Conservation (phyloP, 176 grass and related monocot species). For the Poa pratensis region DNA sequence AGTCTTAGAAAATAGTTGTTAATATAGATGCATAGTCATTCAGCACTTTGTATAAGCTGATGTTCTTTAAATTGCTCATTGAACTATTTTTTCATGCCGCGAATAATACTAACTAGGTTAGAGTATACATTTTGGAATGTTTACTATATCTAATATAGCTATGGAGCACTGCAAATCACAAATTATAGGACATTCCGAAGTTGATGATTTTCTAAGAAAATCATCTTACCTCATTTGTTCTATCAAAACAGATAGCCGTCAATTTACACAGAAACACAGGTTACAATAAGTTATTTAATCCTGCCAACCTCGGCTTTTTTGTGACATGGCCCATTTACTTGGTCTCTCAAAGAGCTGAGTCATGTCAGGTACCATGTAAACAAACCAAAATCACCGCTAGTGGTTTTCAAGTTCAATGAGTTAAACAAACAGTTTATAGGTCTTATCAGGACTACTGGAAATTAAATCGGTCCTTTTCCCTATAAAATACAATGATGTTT, state of each 20-base stretch:
- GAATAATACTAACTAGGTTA: background rate
- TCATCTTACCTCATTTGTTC: background rate
- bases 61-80: background rate
- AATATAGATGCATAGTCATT: background rate
- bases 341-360: background rate
- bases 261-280: background rate
- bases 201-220: too few species aligned
- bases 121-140: too few species aligned
- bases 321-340: conserved; percentile 3
- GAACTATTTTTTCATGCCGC: background rate
- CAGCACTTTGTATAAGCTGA: background rate
- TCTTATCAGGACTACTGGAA: background rate
- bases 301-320: background rate
- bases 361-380: background rate
- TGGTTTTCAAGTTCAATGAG: background rate
- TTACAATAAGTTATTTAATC: background rate
- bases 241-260: background rate
- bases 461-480: background rate
- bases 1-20: background rate
- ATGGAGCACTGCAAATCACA: too few species aligned
- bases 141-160: too few species aligned
- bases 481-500: background rate
- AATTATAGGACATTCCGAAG: too few species aligned
- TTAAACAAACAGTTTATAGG: background rate
- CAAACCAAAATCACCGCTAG: background rate